Evolutionary conservation across 768 basidiomycete genomes (phyloP).

Genomic region (Coprinopsis strossmayeri): DNA sequence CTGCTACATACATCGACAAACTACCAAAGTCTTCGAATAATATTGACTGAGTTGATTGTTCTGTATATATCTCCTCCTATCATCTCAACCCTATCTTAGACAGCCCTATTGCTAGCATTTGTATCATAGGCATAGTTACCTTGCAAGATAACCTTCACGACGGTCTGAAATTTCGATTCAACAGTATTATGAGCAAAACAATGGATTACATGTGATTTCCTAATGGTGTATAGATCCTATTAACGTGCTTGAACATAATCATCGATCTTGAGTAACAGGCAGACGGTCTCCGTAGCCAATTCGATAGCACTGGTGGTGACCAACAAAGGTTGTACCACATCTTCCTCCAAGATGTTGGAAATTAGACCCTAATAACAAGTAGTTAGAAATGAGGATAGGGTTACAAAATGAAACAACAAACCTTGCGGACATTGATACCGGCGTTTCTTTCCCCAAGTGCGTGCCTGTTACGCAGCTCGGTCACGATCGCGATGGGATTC

Average conservation of each 20-base stretch:
- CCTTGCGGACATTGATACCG: slow-evolving; percentile 98
- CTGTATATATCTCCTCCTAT: not conserved
- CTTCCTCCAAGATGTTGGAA: slow-evolving; percentile 95
- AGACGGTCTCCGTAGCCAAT: slow-evolving; percentile 96
- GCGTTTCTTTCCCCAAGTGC: slow-evolving; percentile 91
- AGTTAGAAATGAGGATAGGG: not conserved
- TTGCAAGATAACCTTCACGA: not conserved
- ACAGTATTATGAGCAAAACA: not conserved
- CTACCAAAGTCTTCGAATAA: slow-evolving; percentile 24
- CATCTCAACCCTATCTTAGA: slow-evolving; percentile 12
- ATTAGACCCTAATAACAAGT: slow-evolving; percentile 67
- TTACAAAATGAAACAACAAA: slow-evolving; percentile 25
- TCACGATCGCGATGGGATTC: slow-evolving; percentile 97
- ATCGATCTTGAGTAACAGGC: slow-evolving; percentile 91
- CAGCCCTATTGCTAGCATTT: slow-evolving; percentile 12
- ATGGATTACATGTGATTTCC: not conserved
- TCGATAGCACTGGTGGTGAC: slow-evolving; percentile 96
- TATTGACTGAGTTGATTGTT: no score
- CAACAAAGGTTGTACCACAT: slow-evolving; percentile 92
- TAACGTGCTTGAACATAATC: slow-evolving; percentile 83
- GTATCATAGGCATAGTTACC: slow-evolving; percentile 8
- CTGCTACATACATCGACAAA: slow-evolving; percentile 66
- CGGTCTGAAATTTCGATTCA: not conserved
- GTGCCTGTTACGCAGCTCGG: slow-evolving; percentile 94
- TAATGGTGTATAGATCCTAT: slow-evolving; percentile 1